These are phyloP conservation scores for Sarcomyxa edulis DNA, from an alignment of 768 basidiomycete species.

Conservation along the genomic window DNA sequence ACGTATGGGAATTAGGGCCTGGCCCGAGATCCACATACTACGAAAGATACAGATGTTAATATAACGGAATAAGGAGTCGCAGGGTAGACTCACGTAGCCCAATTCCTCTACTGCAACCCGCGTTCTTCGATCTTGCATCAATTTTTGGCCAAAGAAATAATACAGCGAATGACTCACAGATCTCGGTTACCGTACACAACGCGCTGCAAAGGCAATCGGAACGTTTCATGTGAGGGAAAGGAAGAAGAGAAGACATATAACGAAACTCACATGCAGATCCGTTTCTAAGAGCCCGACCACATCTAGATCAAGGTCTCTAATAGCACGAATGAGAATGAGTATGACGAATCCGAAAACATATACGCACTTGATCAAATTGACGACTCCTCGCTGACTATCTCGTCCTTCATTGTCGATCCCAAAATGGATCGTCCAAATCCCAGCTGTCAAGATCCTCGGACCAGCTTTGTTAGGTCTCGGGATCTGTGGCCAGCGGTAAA, in stretches of 20 bases:
- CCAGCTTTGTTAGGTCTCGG: conserved; percentile 59
- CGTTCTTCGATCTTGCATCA: conserved; percentile 41
- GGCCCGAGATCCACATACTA: conserved; percentile 89
- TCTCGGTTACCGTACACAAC: conserved; percentile 83
- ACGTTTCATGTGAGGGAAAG: conserved; percentile 4
- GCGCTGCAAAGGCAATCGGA: conserved; percentile 34
- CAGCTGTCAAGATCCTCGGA: conserved; percentile 68
- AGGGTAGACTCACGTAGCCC: conserved; percentile 73
- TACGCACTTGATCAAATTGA: conserved; percentile 39
- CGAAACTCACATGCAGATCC: conserved; percentile 65
- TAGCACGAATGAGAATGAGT: not conserved
- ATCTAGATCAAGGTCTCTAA: conserved; percentile 79
- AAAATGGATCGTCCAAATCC: conserved; percentile 92
- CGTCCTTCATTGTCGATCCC: conserved; percentile 70
- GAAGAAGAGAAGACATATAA: not conserved
- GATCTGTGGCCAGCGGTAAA: conserved; percentile 47
- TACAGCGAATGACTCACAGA: conserved; percentile 38
- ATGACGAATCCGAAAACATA: not conserved
- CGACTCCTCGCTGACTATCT: conserved; percentile 68
- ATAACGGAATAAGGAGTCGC: too few species aligned
- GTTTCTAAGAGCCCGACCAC: conserved; percentile 84
- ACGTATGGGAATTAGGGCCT: conserved; percentile 83
- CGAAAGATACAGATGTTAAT: not conserved
- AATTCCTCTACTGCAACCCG: conserved; percentile 72
- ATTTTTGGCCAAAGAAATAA: not conserved